Percentiles rank a stretch among this genome's conserved stretches.
These are phyloP conservation scores for Debaryomycetaceae sp. DNA, from an alignment of 1,139 yeast species.

Conservation along the genomic window DNA sequence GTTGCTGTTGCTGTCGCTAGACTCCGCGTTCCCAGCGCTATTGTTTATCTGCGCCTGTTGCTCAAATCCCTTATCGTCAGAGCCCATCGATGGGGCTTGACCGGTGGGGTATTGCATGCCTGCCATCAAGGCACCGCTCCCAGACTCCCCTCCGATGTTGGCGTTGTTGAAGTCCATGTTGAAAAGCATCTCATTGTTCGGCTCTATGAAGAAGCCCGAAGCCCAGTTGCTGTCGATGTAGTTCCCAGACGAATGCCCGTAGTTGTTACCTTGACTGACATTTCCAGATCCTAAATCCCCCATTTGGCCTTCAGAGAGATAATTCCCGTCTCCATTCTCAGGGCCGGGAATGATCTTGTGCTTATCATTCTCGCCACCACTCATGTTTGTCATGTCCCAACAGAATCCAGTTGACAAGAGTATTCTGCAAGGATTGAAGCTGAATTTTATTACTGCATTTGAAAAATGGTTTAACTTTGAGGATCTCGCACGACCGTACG, in stretches of 20 bases:
- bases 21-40: background rate
- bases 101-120: background rate
- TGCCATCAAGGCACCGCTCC: background rate
- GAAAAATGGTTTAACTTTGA: background rate
- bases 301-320: background rate
- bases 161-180: slow-evolving; percentile 19
- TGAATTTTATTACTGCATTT: background rate
- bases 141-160: background rate
- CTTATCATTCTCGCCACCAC: slow-evolving; percentile 2
- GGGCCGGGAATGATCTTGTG: background rate
- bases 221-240: slow-evolving; percentile 49
- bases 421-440: background rate
- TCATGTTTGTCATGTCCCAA: background rate
- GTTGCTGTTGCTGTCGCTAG: background rate
- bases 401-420: background rate
- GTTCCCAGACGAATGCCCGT: slow-evolving; percentile 24
- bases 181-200: slow-evolving; percentile 34
- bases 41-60: background rate
- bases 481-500: background rate
- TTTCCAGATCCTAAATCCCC: background rate
- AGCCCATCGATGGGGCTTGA: background rate
- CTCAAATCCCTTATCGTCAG: background rate
- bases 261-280: background rate
- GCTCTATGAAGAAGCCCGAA: slow-evolving; percentile 34
- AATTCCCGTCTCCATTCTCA: background rate